Evolutionary conservation across 2,329 filamentous ascomycete genomes (phyloP).

Genomic region (Neonectria punicea): DNA sequence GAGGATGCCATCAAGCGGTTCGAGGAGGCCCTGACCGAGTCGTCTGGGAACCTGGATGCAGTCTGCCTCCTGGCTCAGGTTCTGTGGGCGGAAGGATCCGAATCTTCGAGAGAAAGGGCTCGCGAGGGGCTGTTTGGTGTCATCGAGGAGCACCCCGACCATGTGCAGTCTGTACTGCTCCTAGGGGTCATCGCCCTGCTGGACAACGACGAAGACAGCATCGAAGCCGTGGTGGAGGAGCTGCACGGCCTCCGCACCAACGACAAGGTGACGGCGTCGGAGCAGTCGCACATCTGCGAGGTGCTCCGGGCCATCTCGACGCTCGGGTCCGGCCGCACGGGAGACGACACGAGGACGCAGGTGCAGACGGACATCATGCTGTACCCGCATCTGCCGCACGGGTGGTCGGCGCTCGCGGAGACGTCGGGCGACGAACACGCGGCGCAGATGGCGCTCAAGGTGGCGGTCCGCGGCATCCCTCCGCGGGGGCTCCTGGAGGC

Average conservation of each 20-base stretch:
- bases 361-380: conserved; percentile 83
- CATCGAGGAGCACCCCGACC: conserved; percentile 77
- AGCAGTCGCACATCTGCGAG: conserved; percentile 77
- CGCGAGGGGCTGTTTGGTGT: conserved; percentile 83
- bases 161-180: conserved; percentile 82
- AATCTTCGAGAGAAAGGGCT: conserved; percentile 78
- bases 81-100: conserved; percentile 87
- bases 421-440: conserved; percentile 63
- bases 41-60: conserved; percentile 80
- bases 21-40: conserved; percentile 81
- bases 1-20: conserved; percentile 82
- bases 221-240: conserved; percentile 84
- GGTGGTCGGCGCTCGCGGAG: conserved; percentile 81
- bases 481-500: conserved; percentile 76
- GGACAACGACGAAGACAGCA: conserved; percentile 80
- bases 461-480: conserved; percentile 79
- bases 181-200: conserved; percentile 86
- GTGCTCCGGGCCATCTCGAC: conserved; percentile 80
- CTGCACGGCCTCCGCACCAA: conserved; percentile 77
- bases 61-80: conserved; percentile 91
- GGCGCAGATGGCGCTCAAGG: conserved; percentile 82
- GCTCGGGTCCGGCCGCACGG: conserved; percentile 59
- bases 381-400: conserved; percentile 79
- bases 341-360: conserved; percentile 68
- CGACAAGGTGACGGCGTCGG: conserved; percentile 68